Conservation (phyloP, 2,329 filamentous ascomycete species). For the Xylaria polymorpha region DNA sequence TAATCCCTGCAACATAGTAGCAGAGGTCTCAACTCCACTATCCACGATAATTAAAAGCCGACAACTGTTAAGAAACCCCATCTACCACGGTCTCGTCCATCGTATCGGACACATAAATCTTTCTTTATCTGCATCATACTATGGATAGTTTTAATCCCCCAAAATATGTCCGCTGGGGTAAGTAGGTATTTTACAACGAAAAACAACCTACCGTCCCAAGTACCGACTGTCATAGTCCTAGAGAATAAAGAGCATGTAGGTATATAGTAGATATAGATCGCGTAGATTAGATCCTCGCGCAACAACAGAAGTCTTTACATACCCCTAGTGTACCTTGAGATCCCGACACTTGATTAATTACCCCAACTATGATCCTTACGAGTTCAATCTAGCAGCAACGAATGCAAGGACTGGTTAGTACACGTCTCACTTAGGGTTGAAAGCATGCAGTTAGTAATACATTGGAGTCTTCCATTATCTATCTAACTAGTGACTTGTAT, state of each 20-base stretch:
- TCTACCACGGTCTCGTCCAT: not conserved
- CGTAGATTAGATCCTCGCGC: no score
- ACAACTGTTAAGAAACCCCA: not conserved
- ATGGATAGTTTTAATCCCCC: not conserved
- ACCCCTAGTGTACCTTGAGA: no score
- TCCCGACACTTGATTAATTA: not conserved
- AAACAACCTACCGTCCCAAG: not conserved
- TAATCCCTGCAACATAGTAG: not conserved
- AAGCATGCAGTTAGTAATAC: slow-evolving; percentile 12
- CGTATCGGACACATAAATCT: not conserved
- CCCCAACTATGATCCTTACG: not conserved
- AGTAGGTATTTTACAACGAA: not conserved
- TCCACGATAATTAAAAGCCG: not conserved
- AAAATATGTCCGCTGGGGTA: not conserved
- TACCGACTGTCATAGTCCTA: not conserved
- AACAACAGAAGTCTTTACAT: no score
- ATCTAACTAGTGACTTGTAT: slow-evolving; percentile 16
- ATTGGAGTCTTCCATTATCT: slow-evolving; percentile 33
- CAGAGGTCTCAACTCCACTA: not conserved
- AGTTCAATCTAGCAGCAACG: not conserved
- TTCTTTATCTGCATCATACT: not conserved
- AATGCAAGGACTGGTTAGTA: not conserved
- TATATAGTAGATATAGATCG: no score
- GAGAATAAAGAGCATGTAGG: no score
- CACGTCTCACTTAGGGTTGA: slow-evolving; percentile 8